Conservation (phyloP, 2,329 filamentous ascomycete species). For the Penicillium sp. region DNA sequence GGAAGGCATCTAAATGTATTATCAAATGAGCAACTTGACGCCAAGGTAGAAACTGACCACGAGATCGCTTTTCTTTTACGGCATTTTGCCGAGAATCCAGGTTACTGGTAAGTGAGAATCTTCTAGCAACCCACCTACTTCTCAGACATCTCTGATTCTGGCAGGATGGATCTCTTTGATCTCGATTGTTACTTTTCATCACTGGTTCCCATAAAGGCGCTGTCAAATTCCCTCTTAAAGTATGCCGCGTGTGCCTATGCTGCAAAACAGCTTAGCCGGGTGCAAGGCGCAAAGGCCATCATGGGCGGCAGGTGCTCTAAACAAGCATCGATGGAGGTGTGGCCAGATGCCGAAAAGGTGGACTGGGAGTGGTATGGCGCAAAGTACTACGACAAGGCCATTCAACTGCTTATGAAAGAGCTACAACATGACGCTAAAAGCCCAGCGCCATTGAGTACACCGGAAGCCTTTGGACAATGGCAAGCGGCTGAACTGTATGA, state of each 20-base stretch:
- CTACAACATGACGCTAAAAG: constrained; percentile 35
- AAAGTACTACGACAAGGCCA: constrained; percentile 61
- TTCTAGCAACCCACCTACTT: not conserved
- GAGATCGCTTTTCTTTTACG: constrained; percentile 58
- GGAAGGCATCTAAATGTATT: constrained; percentile 18
- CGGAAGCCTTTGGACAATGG: constrained; percentile 35
- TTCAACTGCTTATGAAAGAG: constrained; percentile 52
- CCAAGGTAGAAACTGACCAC: constrained; percentile 44
- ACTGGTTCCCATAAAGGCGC: constrained; percentile 57
- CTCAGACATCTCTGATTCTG: constrained; percentile 3
- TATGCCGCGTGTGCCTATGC: constrained; percentile 58
- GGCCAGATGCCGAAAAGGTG: constrained; percentile 45
- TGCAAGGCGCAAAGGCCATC: constrained; percentile 50
- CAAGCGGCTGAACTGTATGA: constrained; percentile 31
- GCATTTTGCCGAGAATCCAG: constrained; percentile 58
- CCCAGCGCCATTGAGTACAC: constrained; percentile 29
- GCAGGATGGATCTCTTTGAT: constrained; percentile 45
- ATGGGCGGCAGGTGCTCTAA: constrained; percentile 43
- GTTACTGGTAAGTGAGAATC: constrained; percentile 48
- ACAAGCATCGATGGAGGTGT: constrained; percentile 53
- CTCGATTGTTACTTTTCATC: constrained; percentile 58
- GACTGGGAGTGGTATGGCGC: constrained; percentile 61
- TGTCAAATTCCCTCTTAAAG: constrained; percentile 45
- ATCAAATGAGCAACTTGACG: constrained; percentile 23
- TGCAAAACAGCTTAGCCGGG: constrained; percentile 57